phyloP scores from a whole-genome alignment of 1,139 yeast genomes.

The Suhomyces wounanorum region DNA sequence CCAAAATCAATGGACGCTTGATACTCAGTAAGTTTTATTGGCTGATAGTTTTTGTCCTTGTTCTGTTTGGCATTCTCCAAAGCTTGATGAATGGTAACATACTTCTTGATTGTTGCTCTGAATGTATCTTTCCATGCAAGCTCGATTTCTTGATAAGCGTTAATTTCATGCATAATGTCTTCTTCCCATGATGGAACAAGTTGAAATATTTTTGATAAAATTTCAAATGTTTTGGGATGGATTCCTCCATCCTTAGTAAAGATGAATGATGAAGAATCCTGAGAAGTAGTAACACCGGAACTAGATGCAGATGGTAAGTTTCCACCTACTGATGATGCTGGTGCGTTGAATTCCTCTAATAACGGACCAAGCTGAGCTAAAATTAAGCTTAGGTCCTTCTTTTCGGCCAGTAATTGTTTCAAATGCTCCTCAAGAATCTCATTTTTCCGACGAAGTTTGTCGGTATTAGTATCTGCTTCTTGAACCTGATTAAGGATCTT shows the following conservation, averaged over 20 bases:
- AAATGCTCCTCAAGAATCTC: conserved; percentile 29
- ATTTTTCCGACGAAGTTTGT: conserved; percentile 22
- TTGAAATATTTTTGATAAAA: conserved; percentile 27
- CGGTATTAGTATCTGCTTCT: conserved; percentile 16
- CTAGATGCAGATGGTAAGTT: not conserved
- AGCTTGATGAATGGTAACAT: conserved; percentile 32
- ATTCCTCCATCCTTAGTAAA: conserved; percentile 39
- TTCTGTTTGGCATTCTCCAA: conserved; percentile 34
- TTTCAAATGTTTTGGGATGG: conserved; percentile 30
- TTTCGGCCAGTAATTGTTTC: conserved; percentile 27
- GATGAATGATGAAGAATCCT: conserved; percentile 15
- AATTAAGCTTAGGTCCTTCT: conserved; percentile 25
- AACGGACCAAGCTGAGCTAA: conserved; percentile 29
- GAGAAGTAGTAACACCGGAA: not conserved
- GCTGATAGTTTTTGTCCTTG: conserved; percentile 33
- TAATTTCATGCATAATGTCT: conserved; percentile 36
- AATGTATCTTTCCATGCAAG: conserved; percentile 38
- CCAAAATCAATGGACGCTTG: conserved; percentile 49
- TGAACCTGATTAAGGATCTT: conserved; percentile 21
- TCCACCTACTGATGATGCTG: not conserved
- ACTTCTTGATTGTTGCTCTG: conserved; percentile 35
- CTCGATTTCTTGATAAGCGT: conserved; percentile 32
- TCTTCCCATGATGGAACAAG: conserved; percentile 40
- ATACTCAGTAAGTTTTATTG: conserved; percentile 37
- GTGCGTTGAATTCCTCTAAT: conserved; percentile 27